Conservation (phyloP, 2,329 filamentous ascomycete genomes). For the Pseudopithomyces chartarum region DNA sequence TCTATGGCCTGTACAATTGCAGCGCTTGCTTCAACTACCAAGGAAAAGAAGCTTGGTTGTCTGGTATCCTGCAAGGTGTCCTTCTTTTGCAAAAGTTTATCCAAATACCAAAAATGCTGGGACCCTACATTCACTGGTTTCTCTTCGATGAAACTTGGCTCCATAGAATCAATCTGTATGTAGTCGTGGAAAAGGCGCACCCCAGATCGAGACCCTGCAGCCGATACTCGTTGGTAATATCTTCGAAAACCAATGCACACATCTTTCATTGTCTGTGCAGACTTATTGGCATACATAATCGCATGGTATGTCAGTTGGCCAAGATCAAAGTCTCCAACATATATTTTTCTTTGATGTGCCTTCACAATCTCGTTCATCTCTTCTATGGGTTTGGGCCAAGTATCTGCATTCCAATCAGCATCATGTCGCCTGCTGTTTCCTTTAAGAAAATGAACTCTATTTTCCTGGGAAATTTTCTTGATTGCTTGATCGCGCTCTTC, state of each 20-base stretch:
- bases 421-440: not conserved
- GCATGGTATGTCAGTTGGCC: not conserved
- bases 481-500: not conserved
- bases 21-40: constrained; percentile 8
- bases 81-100: too few relatives aligned
- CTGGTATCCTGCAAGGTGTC: too few relatives aligned
- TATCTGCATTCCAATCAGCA: not conserved
- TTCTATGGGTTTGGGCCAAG: not conserved
- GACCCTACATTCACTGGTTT: not conserved
- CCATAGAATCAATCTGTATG: not conserved
- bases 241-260: not conserved
- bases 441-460: not conserved
- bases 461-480: not conserved
- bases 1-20: constrained; percentile 12
- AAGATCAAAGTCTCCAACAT: not conserved
- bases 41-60: too few relatives aligned
- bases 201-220: too few relatives aligned
- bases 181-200: not conserved
- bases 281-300: not conserved
- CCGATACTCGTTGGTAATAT: not conserved
- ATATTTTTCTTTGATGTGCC: not conserved
- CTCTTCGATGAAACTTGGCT: not conserved
- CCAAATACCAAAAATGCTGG: not conserved
- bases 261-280: not conserved
- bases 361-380: not conserved